Evolutionary conservation across 2,329 filamentous ascomycete genomes (phyloP).

Genomic region (Tolypocladium pustulatum): DNA sequence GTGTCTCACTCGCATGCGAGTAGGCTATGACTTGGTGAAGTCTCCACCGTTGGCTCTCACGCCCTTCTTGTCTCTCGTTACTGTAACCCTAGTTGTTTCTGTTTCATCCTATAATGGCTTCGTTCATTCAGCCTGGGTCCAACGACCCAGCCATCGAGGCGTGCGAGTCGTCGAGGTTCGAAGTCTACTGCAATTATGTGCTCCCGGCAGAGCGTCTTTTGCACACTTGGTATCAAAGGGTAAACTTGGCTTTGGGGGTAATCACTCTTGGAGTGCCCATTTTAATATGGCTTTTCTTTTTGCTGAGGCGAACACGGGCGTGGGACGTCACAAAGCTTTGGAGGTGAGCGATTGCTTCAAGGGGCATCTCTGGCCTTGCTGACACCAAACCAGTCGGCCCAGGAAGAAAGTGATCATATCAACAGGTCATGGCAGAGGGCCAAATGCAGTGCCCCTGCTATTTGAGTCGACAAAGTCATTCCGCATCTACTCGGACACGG

Average conservation of each 20-base stretch:
- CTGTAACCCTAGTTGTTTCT: neutral
- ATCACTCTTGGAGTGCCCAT: slow-evolving; percentile 12
- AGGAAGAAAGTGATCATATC: neutral
- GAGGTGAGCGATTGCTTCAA: neutral
- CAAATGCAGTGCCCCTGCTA: neutral
- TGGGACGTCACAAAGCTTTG: neutral
- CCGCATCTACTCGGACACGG: neutral
- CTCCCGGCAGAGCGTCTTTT: slow-evolving; percentile 12
- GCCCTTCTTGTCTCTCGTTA: neutral
- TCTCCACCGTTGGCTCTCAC: neutral
- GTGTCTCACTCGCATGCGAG: neutral
- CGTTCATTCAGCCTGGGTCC: slow-evolving; percentile 20
- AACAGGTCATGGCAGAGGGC: neutral
- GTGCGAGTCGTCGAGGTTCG: slow-evolving; percentile 11
- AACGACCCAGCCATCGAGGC: slow-evolving; percentile 14
- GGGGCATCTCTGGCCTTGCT: neutral
- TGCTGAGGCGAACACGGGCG: neutral
- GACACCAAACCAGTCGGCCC: neutral
- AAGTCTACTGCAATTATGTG: slow-evolving; percentile 20
- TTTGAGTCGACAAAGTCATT: neutral
- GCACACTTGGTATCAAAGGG: slow-evolving; percentile 14
- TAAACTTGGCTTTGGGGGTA: slow-evolving; percentile 14
- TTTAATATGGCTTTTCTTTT: slow-evolving; percentile 4
- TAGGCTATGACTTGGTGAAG: neutral
- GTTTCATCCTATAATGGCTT: slow-evolving; percentile 16